These are phyloP conservation scores for Lentinula guzmanii DNA, from an alignment of 768 basidiomycete genomes.

Conservation along the genomic window DNA sequence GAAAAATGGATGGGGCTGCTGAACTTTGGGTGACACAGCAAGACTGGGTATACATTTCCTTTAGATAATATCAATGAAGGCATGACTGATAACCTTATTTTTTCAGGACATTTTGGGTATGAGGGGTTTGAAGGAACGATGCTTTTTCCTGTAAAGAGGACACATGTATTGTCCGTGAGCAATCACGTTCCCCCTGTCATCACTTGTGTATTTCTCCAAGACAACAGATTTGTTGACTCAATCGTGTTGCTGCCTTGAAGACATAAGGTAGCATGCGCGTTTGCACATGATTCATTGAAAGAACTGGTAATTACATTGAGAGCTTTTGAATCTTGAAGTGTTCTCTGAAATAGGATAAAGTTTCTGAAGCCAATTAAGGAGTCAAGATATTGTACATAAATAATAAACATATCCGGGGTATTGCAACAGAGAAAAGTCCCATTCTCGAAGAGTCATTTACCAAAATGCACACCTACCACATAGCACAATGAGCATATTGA, in stretches of 20 bases:
- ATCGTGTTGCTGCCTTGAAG: too few relatives aligned
- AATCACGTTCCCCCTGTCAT: too few relatives aligned
- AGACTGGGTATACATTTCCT: slow-evolving; percentile 69
- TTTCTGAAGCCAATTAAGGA: too few relatives aligned
- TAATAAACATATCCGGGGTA: not conserved
- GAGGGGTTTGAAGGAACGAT: slow-evolving; percentile 76
- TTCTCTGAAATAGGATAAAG: too few relatives aligned
- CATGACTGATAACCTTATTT: not conserved
- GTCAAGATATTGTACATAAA: too few relatives aligned
- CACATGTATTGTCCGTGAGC: too few relatives aligned
- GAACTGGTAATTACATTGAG: too few relatives aligned
- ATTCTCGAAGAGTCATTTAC: slow-evolving; percentile 26
- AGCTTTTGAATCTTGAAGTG: too few relatives aligned
- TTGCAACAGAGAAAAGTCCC: slow-evolving; percentile 6
- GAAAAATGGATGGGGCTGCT: slow-evolving; percentile 83
- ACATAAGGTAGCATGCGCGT: too few relatives aligned
- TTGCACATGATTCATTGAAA: too few relatives aligned
- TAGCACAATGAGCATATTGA: not conserved
- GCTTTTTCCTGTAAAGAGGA: slow-evolving; percentile 58
- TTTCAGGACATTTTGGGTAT: slow-evolving; percentile 68
- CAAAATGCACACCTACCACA: slow-evolving; percentile 65
- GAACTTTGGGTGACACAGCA: slow-evolving; percentile 85
- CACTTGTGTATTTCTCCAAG: too few relatives aligned
- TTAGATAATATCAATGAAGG: not conserved
- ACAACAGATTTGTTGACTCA: too few relatives aligned